Conservation (phyloP, 495 filamentous ascomycete genomes). For the Xylaria acuta region DNA sequence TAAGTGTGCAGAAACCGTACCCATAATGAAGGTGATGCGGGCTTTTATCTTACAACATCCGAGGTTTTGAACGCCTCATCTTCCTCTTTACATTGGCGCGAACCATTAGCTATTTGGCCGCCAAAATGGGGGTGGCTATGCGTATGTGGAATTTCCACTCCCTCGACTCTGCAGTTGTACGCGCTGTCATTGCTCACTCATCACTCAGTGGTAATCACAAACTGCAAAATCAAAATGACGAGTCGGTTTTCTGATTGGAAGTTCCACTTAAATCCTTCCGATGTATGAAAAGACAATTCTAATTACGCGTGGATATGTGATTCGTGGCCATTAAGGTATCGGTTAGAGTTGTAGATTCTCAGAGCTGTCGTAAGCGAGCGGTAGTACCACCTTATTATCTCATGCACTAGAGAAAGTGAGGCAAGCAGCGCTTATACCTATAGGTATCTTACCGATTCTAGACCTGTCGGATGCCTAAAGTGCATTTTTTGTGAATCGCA, state of each 20-base stretch:
- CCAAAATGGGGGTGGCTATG: background rate
- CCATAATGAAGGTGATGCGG: background rate
- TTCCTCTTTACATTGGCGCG: background rate
- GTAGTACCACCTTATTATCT: background rate
- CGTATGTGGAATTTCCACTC: background rate
- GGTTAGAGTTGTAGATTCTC: background rate
- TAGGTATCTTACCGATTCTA: background rate
- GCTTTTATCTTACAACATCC: background rate
- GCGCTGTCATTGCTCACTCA: background rate
- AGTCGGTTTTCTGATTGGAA: background rate
- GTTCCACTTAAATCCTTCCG: background rate
- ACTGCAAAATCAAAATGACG: background rate
- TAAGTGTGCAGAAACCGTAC: background rate
- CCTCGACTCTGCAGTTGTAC: background rate
- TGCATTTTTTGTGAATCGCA: conserved; percentile 1
- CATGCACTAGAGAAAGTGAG: conserved; percentile 10
- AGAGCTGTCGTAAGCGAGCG: background rate
- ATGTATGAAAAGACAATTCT: background rate
- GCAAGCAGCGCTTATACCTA: background rate
- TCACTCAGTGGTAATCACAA: background rate
- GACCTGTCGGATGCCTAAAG: conserved; percentile 17
- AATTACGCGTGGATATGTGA: background rate
- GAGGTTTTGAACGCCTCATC: background rate
- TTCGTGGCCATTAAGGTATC: background rate
- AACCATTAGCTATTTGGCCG: background rate